Evolutionary conservation across 2,329 filamentous ascomycete species (phyloP).

Genomic region (Juglanconis sp.): DNA sequence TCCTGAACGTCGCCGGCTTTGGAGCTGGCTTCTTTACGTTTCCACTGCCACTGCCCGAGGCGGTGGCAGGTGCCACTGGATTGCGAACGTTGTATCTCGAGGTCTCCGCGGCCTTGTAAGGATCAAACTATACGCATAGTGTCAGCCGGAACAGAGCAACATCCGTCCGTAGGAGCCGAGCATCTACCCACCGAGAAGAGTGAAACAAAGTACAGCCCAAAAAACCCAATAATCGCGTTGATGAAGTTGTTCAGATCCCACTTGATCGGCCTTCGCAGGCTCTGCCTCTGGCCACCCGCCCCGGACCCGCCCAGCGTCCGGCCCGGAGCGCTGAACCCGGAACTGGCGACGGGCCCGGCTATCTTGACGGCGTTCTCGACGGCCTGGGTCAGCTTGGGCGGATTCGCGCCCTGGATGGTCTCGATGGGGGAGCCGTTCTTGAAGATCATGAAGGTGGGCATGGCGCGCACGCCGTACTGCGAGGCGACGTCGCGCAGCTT

Average conservation of each 20-base stretch:
- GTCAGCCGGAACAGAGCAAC: conserved; percentile 10
- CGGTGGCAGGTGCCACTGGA: conserved; percentile 26
- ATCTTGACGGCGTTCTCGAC: conserved; percentile 68
- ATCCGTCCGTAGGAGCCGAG: neutral
- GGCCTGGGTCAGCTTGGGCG: conserved; percentile 68
- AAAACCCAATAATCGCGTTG: conserved; percentile 49
- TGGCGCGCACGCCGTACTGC: conserved; percentile 75
- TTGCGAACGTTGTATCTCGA: conserved; percentile 57
- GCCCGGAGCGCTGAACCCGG: conserved; percentile 52
- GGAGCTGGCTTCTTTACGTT: conserved; percentile 27
- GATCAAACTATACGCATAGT: conserved; percentile 47
- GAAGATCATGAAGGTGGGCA: conserved; percentile 94
- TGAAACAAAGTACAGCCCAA: conserved; percentile 60
- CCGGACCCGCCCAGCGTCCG: conserved; percentile 51
- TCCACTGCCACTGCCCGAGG: neutral
- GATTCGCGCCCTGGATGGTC: conserved; percentile 79
- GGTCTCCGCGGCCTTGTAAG: conserved; percentile 57
- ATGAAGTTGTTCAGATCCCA: conserved; percentile 42
- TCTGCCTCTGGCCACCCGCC: conserved; percentile 21
- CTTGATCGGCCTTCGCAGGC: conserved; percentile 23
- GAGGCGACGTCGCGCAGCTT: conserved; percentile 73
- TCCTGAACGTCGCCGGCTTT: conserved; percentile 42
- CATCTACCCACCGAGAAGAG: conserved; percentile 53
- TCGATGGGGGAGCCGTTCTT: conserved; percentile 69
- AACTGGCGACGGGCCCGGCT: conserved; percentile 37